Evolutionary conservation across 73 alveolate genomes (phyloP), one percentile per base, ranked within the genome.

Genomic region (Tetrahymena borealis): DNA sequence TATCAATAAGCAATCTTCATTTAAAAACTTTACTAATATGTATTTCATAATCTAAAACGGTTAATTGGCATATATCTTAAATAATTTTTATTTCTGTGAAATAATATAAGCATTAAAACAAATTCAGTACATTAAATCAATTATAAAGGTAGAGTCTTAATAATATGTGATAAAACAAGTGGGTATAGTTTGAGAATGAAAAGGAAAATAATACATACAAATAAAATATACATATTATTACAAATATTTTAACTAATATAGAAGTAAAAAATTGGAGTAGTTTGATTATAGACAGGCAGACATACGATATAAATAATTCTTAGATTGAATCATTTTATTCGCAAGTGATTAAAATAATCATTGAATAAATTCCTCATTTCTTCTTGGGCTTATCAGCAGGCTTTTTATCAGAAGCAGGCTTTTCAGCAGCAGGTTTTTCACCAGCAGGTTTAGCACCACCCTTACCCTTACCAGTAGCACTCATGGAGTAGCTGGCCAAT

Each of bases 331-430:
- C n/a, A 60, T 35, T 60, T 60, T 18, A 60, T n/a, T 60, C 85
- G 9, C 35, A 60, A 20, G 13, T 0, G 85, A 60, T 15, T 60
- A n/a, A n/a, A n/a, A n/a, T n/a, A 10, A 60, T 60, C 5, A 60
- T 60, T 60, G 28, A 7, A 24, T 35, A 60, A 28, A 60, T 20
- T 60, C 37, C 20, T 60, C 85, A 60, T n/a, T 60, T 60, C 85
- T 60, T 60, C 85, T 60, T 60, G 85, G 85, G 85, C 85, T 60
- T 60, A 24, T 35, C 85, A 60, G 85, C 85, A 60, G 85, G 85
- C 85, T 60, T 60, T 60, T 60, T 60, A 60, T 60, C 85, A 60
- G 85, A 32, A 60, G 85, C 85, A 16, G 85, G 85, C 85, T 60
- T 60, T 60, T 60, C 85, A n/a, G 85, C 85, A 28, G 85, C 85